Percentiles rank a stretch among this genome's conserved stretches.
Evolutionary conservation across 192 early-diverging fungal species (phyloP).

Genomic region (Entomortierella parvispora): DNA sequence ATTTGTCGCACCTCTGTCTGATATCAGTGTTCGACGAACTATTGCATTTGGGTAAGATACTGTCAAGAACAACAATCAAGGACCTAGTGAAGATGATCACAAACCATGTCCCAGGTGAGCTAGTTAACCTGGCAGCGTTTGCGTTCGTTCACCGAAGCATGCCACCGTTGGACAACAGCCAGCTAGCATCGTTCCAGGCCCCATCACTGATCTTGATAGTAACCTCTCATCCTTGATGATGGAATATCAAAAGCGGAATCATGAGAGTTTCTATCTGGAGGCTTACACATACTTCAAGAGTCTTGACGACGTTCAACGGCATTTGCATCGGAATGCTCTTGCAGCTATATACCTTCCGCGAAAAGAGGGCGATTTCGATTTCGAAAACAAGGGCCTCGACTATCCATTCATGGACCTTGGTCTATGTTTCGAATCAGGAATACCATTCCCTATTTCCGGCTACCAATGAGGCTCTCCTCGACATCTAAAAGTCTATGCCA

Average conservation of each 20-base stretch:
- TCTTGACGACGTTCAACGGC: conserved; percentile 8
- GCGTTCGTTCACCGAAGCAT: background rate
- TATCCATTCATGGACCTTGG: conserved; percentile 31
- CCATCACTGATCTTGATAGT: background rate
- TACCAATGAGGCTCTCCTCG: conserved; percentile 19
- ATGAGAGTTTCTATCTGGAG: background rate
- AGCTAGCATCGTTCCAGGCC: background rate
- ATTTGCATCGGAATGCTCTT: conserved; percentile 21
- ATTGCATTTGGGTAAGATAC: conserved; percentile 3
- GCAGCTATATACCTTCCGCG: conserved; percentile 25
- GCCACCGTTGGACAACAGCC: conserved; percentile 1
- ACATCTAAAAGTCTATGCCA: conserved; percentile 23
- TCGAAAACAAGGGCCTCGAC: conserved; percentile 24
- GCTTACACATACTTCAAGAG: background rate
- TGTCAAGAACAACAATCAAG: conserved; percentile 18
- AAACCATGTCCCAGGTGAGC: conserved; percentile 36
- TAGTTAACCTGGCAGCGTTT: conserved; percentile 19
- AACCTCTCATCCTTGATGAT: background rate
- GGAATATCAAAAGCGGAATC: background rate
- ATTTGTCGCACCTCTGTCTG: conserved; percentile 31
- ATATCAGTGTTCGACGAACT: conserved; percentile 18
- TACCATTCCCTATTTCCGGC: conserved; percentile 15
- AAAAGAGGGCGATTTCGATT: conserved; percentile 10
- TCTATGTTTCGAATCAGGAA: conserved; percentile 25
- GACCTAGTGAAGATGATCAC: conserved; percentile 23